These are phyloP conservation scores for Gaultheria prostrata DNA, from an alignment of 148 eudicot genomes.

Conservation along the genomic window DNA sequence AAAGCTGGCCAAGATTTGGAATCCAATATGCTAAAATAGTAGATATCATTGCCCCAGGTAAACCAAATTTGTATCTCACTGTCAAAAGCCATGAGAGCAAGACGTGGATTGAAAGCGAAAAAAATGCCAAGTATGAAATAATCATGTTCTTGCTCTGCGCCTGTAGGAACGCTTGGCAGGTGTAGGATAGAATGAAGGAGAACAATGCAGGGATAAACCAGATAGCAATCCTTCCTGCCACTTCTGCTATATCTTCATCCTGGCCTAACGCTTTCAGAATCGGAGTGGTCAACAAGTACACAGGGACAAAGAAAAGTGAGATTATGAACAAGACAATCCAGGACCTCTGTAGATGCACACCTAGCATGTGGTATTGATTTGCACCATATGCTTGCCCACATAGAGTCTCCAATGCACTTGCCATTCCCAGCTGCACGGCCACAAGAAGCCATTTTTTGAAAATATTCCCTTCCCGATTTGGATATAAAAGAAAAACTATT, in stretches of 20 bases:
- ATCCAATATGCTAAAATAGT: slow-evolving; percentile 33
- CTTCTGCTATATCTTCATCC: slow-evolving; percentile 11
- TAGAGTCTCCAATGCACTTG: slow-evolving; percentile 37
- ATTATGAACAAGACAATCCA: slow-evolving; percentile 8
- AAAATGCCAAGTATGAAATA: slow-evolving; percentile 11
- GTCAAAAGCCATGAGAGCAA: slow-evolving; percentile 39
- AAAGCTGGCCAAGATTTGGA: slow-evolving; percentile 27
- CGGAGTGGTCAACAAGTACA: not conserved
- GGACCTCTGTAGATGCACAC: slow-evolving; percentile 32
- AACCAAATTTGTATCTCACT: slow-evolving; percentile 28
- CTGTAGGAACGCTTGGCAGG: slow-evolving; percentile 14
- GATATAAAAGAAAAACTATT: not conserved
- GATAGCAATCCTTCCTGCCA: not conserved
- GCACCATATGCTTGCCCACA: slow-evolving; percentile 50
- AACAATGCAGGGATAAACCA: slow-evolving; percentile 6
- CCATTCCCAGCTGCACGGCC: slow-evolving; percentile 37
- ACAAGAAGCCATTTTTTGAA: not conserved
- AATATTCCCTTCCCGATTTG: not conserved
- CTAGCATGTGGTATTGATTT: slow-evolving; percentile 30
- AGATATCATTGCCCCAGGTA: slow-evolving; percentile 32
- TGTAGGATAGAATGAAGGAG: slow-evolving; percentile 13
- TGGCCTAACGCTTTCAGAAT: slow-evolving; percentile 15
- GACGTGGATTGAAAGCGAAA: slow-evolving; percentile 15
- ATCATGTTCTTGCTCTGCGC: slow-evolving; percentile 16
- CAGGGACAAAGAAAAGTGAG: not conserved